Conservation (phyloP, 2,329 filamentous ascomycete genomes). For the Geosmithia putterillii region DNA sequence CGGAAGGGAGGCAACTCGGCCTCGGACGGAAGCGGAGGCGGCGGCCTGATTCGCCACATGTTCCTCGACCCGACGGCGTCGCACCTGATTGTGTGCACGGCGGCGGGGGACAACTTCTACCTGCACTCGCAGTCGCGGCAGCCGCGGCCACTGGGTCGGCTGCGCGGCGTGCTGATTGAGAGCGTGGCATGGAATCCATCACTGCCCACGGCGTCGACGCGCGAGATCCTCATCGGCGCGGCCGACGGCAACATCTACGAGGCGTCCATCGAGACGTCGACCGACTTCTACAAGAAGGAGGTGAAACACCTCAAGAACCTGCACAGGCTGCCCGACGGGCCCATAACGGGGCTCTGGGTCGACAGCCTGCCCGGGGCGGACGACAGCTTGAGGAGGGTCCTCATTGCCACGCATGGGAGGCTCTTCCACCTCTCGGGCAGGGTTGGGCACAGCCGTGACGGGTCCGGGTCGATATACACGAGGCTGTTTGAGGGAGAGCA, state of each 20-base stretch:
- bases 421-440: constrained; percentile 75
- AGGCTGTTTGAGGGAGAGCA: constrained; percentile 81
- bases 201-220: constrained; percentile 80
- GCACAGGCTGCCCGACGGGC: constrained; percentile 70
- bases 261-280: constrained; percentile 84
- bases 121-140: constrained; percentile 89
- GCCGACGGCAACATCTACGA: constrained; percentile 95
- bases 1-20: background rate
- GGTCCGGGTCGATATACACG: constrained; percentile 74
- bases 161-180: constrained; percentile 82
- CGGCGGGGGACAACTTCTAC: constrained; percentile 92
- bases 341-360: constrained; percentile 76
- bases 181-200: constrained; percentile 92
- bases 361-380: constrained; percentile 57
- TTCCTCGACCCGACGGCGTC: constrained; percentile 96
- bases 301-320: constrained; percentile 83
- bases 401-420: constrained; percentile 68
- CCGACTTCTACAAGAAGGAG: constrained; percentile 89
- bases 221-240: constrained; percentile 84
- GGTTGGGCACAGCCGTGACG: constrained; percentile 63
- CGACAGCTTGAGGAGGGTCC: constrained; percentile 57
- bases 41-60: constrained; percentile 87
- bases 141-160: constrained; percentile 65
- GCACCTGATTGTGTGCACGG: constrained; percentile 83
- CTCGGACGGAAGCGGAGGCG: constrained; percentile 62